Evolutionary conservation across 305 asterid genomes (phyloP).

Genomic region (Fraxinus paxiana): DNA sequence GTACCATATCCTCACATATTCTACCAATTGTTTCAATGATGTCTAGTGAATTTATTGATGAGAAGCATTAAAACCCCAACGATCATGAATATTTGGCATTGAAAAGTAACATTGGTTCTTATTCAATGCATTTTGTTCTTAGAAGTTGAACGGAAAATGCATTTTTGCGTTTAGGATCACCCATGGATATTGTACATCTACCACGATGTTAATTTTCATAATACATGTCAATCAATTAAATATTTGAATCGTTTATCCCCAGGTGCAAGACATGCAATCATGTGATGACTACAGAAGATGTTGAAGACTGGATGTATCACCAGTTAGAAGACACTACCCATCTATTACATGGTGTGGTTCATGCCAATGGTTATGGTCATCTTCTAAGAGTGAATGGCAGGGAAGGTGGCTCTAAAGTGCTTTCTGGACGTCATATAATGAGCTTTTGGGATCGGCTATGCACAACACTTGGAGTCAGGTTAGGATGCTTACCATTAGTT

Average conservation of each 20-base stretch:
- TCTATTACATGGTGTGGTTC: slow-evolving; percentile 80
- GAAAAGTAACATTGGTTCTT: not conserved
- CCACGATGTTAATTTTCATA: not conserved
- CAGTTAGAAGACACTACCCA: slow-evolving; percentile 84
- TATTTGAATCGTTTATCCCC: not conserved
- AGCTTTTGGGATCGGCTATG: slow-evolving; percentile 91
- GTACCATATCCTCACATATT: not conserved
- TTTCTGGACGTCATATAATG: slow-evolving; percentile 74
- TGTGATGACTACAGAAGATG: slow-evolving; percentile 77
- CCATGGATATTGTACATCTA: not conserved
- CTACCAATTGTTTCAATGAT: not conserved
- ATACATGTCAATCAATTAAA: not conserved
- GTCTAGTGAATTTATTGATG: not conserved
- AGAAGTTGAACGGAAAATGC: not conserved
- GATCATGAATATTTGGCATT: not conserved
- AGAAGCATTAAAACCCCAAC: not conserved
- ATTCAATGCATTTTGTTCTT: not conserved
- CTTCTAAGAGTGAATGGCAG: slow-evolving; percentile 93
- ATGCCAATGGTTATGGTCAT: slow-evolving; percentile 84
- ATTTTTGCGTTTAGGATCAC: not conserved
- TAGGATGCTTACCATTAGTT: slow-evolving; percentile 8
- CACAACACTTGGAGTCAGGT: slow-evolving; percentile 75
- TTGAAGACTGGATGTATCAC: slow-evolving; percentile 87
- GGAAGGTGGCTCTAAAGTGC: slow-evolving; percentile 87
- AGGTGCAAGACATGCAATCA: slow-evolving; percentile 87